Percentiles rank a stretch among this genome's conserved stretches.
These are phyloP conservation scores for Colletotrichum tofieldiae DNA, from an alignment of 2,329 filamentous ascomycete genomes.

Conservation along the genomic window DNA sequence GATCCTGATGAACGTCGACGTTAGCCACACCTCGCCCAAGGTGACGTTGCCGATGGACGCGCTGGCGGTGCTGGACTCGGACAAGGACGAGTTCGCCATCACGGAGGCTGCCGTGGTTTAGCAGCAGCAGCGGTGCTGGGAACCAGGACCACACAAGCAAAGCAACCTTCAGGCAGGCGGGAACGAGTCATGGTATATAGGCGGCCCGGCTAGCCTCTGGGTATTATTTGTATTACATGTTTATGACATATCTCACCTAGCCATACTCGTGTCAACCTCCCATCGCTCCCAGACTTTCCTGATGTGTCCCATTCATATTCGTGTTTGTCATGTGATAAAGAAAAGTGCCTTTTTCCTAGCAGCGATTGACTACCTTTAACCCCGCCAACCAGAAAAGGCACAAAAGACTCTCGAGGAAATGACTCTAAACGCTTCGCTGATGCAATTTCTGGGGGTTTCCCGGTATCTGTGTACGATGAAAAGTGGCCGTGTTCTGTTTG, in stretches of 20 bases:
- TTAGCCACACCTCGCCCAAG: constrained; percentile 60
- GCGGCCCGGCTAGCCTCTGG: constrained; percentile 5
- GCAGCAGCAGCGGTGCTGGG: not conserved
- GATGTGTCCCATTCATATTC: constrained; percentile 19
- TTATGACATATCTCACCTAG: constrained; percentile 4
- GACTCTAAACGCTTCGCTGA: constrained; percentile 46
- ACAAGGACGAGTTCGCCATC: constrained; percentile 54
- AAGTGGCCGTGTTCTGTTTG: constrained; percentile 22
- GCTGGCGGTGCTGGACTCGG: constrained; percentile 56
- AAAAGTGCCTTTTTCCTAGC: not conserved
- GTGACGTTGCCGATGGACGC: constrained; percentile 59
- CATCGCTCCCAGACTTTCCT: constrained; percentile 9
- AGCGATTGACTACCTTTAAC: constrained; percentile 21
- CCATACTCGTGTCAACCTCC: constrained; percentile 7
- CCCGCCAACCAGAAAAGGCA: constrained; percentile 33
- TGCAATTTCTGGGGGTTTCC: constrained; percentile 44
- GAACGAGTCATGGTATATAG: not conserved
- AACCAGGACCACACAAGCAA: not conserved
- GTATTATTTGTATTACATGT: constrained; percentile 41
- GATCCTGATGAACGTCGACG: constrained; percentile 59
- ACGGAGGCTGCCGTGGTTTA: constrained; percentile 45
- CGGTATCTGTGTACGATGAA: constrained; percentile 12
- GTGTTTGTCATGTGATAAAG: constrained; percentile 18
- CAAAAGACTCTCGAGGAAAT: constrained; percentile 29
- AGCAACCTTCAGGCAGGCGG: not conserved